Percentiles rank a stretch among this genome's conserved stretches.
Conservation (phyloP, 306 rosid genomes). For the Rosa chinensis region DNA sequence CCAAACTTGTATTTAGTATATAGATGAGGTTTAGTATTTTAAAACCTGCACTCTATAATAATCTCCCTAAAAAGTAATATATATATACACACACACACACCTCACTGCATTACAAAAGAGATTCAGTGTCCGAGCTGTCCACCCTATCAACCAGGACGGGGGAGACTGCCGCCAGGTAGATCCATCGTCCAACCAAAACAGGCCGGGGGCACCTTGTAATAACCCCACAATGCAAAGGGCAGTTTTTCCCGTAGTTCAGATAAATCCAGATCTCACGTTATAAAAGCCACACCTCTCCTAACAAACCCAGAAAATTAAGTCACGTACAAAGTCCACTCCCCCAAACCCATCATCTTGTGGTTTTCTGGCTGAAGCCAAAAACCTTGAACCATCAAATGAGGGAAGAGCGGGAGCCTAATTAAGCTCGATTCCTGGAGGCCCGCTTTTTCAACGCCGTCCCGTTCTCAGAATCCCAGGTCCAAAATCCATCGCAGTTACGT, state of each 20-base stretch:
- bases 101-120: neutral
- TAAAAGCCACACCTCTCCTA: slow-evolving; percentile 10
- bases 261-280: slow-evolving; percentile 8
- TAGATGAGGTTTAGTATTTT: neutral
- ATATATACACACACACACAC: no score
- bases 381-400: neutral
- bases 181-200: neutral
- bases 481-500: neutral
- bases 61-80: neutral
- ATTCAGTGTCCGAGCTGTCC: neutral
- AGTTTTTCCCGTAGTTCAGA: neutral
- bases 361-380: neutral
- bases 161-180: neutral
- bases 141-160: neutral
- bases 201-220: slow-evolving; percentile 12
- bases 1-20: neutral
- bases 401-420: neutral
- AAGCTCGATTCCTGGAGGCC: neutral
- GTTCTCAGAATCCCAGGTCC: neutral
- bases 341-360: neutral
- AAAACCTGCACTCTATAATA: neutral
- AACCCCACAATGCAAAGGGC: neutral
- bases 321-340: slow-evolving; percentile 4
- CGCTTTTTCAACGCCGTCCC: neutral
- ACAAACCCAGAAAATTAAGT: neutral